These are phyloP conservation scores for Veloboletus limbatus DNA, from an alignment of 1,284 basidiomycete genomes.

Conservation along the genomic window DNA sequence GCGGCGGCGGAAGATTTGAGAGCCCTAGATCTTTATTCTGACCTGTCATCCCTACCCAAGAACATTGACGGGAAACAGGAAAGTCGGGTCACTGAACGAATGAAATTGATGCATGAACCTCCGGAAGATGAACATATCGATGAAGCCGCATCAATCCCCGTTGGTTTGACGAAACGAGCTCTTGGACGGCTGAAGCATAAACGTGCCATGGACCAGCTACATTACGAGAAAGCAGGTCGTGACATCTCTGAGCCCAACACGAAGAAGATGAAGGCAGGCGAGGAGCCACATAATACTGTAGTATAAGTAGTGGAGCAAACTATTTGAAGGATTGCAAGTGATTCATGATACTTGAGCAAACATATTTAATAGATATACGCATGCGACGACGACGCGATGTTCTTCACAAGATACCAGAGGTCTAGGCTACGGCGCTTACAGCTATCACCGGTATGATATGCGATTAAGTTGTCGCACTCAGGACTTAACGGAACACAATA, in stretches of 20 bases:
- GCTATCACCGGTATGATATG: too few species aligned
- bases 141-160: constrained; percentile 10
- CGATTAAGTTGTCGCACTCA: too few species aligned
- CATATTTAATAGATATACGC: too few species aligned
- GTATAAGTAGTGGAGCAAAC: too few species aligned
- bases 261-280: constrained; percentile 22
- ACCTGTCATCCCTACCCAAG: constrained; percentile 63
- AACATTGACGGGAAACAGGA: constrained; percentile 46
- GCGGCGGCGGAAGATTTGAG: constrained; percentile 49
- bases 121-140: constrained; percentile 12
- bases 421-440: too few species aligned
- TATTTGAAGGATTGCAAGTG: too few species aligned
- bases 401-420: too few species aligned
- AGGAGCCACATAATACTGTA: not conserved
- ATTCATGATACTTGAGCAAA: too few species aligned
- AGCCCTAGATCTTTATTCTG: constrained; percentile 58
- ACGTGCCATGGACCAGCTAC: constrained; percentile 27
- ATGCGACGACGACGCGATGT: too few species aligned
- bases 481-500: too few species aligned
- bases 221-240: constrained; percentile 2
- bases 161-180: constrained; percentile 40
- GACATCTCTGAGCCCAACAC: constrained; percentile 3
- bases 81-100: constrained; percentile 33
- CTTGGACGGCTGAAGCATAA: constrained; percentile 53
- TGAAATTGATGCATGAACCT: not conserved